A percentile compares a stretch with the other conserved stretches of the same genome.
Evolutionary conservation across 768 basidiomycete species (phyloP).

Genomic region (Leucogyrophana mollusca): DNA sequence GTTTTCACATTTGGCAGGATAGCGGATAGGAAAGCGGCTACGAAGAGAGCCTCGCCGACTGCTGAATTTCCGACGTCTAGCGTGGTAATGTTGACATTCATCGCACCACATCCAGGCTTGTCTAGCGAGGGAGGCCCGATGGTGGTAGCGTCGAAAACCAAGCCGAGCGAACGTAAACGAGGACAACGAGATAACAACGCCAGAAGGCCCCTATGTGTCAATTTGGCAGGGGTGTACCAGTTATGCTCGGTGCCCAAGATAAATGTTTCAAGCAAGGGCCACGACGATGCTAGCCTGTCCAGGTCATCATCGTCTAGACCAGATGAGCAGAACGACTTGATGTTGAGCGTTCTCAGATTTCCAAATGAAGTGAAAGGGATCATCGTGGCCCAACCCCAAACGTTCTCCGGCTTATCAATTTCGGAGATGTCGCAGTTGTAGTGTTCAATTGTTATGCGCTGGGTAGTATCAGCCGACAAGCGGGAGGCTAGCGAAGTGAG

Average conservation of each 20-base stretch:
- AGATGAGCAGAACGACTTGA: too few species aligned
- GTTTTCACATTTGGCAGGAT: background rate
- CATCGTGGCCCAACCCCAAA: too few species aligned
- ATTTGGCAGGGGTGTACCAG: background rate
- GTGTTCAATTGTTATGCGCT: too few species aligned
- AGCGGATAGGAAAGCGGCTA: background rate
- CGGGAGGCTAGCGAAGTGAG: too few species aligned
- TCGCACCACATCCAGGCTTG: background rate
- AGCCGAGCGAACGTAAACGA: background rate
- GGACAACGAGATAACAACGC: background rate
- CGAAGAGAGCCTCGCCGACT: background rate
- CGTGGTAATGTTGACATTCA: background rate
- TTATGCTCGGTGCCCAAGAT: constrained; percentile 2
- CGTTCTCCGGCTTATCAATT: too few species aligned
- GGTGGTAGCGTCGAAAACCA: background rate
- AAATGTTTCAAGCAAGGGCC: constrained; percentile 4
- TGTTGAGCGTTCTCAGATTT: too few species aligned
- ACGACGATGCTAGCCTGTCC: background rate
- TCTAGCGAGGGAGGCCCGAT: background rate
- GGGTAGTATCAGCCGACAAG: too few species aligned
- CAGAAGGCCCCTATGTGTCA: constrained; percentile 3
- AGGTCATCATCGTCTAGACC: constrained; percentile 2
- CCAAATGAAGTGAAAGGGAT: too few species aligned
- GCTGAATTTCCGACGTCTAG: background rate
- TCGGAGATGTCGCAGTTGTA: too few species aligned